Evolutionary conservation across 1,284 basidiomycete species (phyloP), one percentile per base, ranked within the genome.

Genomic region (Pterulicium gracile): DNA sequence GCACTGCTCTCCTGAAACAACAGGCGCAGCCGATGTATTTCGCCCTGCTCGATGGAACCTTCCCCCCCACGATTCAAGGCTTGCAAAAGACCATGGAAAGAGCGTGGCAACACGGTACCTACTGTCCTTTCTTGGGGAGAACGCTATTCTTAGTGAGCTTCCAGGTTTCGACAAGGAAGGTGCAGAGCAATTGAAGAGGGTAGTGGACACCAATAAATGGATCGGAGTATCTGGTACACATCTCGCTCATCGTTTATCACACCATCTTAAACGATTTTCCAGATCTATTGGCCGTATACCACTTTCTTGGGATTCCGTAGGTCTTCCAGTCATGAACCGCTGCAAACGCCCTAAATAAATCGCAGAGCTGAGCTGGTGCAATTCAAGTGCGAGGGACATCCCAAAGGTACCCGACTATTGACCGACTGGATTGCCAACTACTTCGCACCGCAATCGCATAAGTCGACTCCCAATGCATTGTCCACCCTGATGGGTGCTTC

Each of bases 141-240:
- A 24, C 5, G 10, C 7, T 43, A 10, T 12, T 5, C 12, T 10
- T 23, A 43, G 17, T 24, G 19, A 43, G 12, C 36, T 42, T 15
- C 3, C 49, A 85, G 90, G 88, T 1, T 92, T 77, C 54, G 90
- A 94, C 58, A 55, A 59, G 14, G 71, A 80, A 50, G 90, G 90
- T 3, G 74, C 74, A 3, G 50, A 62, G 22, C 66, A 89, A 43
- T 63, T 93, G 19, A 69, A 73, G 23, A 68, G 70, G 32, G 64
- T 94, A 3, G 62, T 81, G 3, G 78, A 72, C 1, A 83, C 80
- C 2, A 67, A 57, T 3, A 87, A 85, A 58, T 88, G 79, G 81
- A 82, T 93, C 35, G 90, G 90, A 10, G 86, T 87, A 2, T 73
- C 73, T 55, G 86, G 86, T 84, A 52, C n/a, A 32, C 27, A 7